Evolutionary conservation across 106 monocot species (phyloP).

Genomic region (Phalaenopsis equestris): DNA sequence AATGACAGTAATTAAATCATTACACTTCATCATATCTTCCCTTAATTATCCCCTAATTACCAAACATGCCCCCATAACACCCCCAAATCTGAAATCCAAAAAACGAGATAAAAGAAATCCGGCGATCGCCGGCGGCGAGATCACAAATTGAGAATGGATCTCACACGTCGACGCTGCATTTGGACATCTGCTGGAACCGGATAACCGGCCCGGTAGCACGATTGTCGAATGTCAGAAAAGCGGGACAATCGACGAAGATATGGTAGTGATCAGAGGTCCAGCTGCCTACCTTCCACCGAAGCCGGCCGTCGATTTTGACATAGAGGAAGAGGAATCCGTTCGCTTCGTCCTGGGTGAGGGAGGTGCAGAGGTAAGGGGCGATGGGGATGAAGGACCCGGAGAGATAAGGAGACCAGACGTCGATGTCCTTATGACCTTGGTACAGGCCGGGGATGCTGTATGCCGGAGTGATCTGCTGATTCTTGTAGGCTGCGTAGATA

Average conservation of each 20-base stretch:
- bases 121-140: neutral
- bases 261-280: constrained; percentile 45
- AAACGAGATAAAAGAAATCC: neutral
- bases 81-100: neutral
- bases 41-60: neutral
- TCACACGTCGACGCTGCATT: constrained; percentile 30
- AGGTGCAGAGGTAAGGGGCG: constrained; percentile 19
- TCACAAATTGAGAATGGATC: neutral
- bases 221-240: constrained; percentile 19
- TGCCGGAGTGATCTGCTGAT: constrained; percentile 45
- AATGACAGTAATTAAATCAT: constrained; percentile 6
- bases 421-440: constrained; percentile 36
- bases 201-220: neutral
- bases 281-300: constrained; percentile 54
- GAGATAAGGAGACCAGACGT: constrained; percentile 45
- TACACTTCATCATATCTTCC: neutral
- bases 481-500: constrained; percentile 45
- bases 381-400: constrained; percentile 31
- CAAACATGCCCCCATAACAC: neutral
- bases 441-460: constrained; percentile 18
- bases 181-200: constrained; percentile 14
- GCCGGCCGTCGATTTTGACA: constrained; percentile 39
- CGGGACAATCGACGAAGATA: constrained; percentile 37
- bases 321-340: constrained; percentile 31
- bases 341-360: constrained; percentile 26